These are phyloP conservation scores for Penicillium glabrum DNA, from an alignment of 2,329 filamentous ascomycete genomes.

Conservation along the genomic window DNA sequence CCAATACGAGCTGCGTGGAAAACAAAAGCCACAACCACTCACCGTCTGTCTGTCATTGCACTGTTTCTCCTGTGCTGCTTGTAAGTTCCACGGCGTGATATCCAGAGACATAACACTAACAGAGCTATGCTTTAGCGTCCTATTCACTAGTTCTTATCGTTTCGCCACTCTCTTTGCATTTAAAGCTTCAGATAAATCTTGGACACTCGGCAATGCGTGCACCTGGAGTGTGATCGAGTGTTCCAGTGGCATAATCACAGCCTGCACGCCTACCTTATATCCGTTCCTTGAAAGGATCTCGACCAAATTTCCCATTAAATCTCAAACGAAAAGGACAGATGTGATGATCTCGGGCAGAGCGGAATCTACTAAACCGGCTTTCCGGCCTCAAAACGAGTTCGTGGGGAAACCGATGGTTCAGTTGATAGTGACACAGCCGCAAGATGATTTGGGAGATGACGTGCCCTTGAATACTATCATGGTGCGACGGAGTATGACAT, in stretches of 20 bases:
- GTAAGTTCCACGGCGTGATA: neutral
- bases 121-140: slow-evolving; percentile 31
- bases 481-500: slow-evolving; percentile 13
- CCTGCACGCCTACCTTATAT: slow-evolving; percentile 21
- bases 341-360: neutral
- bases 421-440: neutral
- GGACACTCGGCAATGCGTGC: slow-evolving; percentile 48
- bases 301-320: neutral
- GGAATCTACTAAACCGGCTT: neutral
- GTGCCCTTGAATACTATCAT: slow-evolving; percentile 14
- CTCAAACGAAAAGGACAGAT: neutral
- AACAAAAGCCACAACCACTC: slow-evolving; percentile 18
- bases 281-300: slow-evolving; percentile 13
- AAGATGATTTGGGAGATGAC: slow-evolving; percentile 9
- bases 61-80: slow-evolving; percentile 15
- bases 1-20: slow-evolving; percentile 28
- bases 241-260: slow-evolving; percentile 33
- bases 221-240: slow-evolving; percentile 54
- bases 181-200: slow-evolving; percentile 41
- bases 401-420: slow-evolving; percentile 3
- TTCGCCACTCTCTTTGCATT: slow-evolving; percentile 51
- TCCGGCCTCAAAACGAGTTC: slow-evolving; percentile 4
- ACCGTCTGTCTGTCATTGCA: slow-evolving; percentile 16
- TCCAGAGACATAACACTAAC: neutral
- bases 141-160: slow-evolving; percentile 52